Base-by-base conservation (phyloP, 768 basidiomycete genomes). In the Sistotremastrum niveocremeum region DNA sequence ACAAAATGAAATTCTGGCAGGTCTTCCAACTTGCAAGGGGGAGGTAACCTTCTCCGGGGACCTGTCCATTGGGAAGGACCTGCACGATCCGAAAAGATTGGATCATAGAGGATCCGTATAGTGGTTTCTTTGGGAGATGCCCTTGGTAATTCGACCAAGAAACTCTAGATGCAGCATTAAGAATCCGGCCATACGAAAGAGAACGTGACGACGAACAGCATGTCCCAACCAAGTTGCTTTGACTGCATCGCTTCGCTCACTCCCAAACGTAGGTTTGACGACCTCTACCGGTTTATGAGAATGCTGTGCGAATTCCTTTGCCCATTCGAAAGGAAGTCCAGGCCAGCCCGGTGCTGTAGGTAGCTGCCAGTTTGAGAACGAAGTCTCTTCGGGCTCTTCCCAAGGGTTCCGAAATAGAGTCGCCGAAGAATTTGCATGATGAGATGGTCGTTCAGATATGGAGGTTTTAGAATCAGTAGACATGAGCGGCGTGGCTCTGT, bases 1-100 rank as follows among this genome's bases (percentile, higher is more conserved):
- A 70, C 62, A 39, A 60, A 63, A 42, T 68, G 62, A 45, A 65
- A 52, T 1, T 60, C 61, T 1, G 69, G 68, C 6, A 70, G 53
- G 3, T 68, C 64, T 11, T 61, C 58, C 5, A 67, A 49, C 6
- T 44, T 49, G 39, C 68, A 70, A 1, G 69, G 68, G 6, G 65
- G 52, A 4, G 59, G 59, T 0, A 63, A 51, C 11, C 61, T 52
- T 31, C 68, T 50, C 29, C 50, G 51, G 3, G 65, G 58, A 0
- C 67, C 64, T 0, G 57, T 50, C 48, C 50, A 50, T 31, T 55
- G 47, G 30, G 56, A 54, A 6, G 59, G 59, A 0, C 57, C 62
- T 0, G 64, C 65, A 2, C 59, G 46, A 8, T 62, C 60, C 6
- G 62, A 60, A 50, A 68, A 69, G 11, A 70, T 64, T 7, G 68